These are phyloP conservation scores for Xylaria hypoxylon DNA, from an alignment of 2,329 filamentous ascomycete genomes.

Conservation along the genomic window DNA sequence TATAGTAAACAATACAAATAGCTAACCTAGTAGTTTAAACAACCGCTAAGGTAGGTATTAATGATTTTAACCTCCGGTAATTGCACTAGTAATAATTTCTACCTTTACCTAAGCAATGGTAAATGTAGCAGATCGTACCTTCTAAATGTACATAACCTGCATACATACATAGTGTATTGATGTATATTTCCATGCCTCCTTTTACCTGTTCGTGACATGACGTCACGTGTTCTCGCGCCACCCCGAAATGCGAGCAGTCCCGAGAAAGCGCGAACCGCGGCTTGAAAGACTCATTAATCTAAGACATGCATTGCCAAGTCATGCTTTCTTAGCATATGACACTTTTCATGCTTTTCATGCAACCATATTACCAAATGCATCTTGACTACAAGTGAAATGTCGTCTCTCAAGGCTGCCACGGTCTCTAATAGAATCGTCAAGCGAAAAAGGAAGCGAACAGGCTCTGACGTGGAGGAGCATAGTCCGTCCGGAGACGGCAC, in stretches of 20 bases:
- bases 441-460: slow-evolving; percentile 55
- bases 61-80: too few relatives aligned
- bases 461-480: slow-evolving; percentile 40
- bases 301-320: background rate
- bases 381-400: slow-evolving; percentile 54
- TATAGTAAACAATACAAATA: too few relatives aligned
- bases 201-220: background rate
- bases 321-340: background rate
- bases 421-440: slow-evolving; percentile 56
- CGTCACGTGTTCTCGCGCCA: slow-evolving; percentile 37
- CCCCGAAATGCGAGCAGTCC: background rate
- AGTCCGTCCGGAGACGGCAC: slow-evolving; percentile 25
- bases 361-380: slow-evolving; percentile 42
- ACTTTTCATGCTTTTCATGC: slow-evolving; percentile 3
- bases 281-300: slow-evolving; percentile 1
- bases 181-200: too few relatives aligned
- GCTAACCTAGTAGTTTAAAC: too few relatives aligned
- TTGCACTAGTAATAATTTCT: too few relatives aligned
- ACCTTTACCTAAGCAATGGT: too few relatives aligned
- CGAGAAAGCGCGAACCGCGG: slow-evolving; percentile 15
- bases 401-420: slow-evolving; percentile 60
- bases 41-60: too few relatives aligned
- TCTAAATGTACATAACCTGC: too few relatives aligned
- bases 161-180: too few relatives aligned
- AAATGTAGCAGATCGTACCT: too few relatives aligned